These are phyloP conservation scores for Suillus fuscotomentosus DNA, from an alignment of 768 basidiomycete species.

Conservation along the genomic window DNA sequence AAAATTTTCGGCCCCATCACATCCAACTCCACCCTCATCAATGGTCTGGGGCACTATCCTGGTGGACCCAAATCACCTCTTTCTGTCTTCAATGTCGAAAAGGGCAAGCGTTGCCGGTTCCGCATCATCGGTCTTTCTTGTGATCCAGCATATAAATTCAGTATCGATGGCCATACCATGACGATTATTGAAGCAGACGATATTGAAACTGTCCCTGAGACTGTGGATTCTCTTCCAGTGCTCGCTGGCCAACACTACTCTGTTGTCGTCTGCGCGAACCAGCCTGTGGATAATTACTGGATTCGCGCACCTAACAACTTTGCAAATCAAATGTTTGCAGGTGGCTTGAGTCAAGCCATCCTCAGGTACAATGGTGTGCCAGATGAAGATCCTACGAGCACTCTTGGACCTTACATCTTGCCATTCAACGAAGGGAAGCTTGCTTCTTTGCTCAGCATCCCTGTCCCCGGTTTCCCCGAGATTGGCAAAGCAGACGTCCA, in stretches of 20 bases:
- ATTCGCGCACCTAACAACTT: conserved; percentile 31
- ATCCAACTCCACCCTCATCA: conserved; percentile 42
- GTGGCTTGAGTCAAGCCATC: conserved; percentile 37
- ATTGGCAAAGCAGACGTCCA: conserved; percentile 34
- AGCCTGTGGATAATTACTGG: conserved; percentile 42
- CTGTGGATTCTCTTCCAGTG: conserved; percentile 42
- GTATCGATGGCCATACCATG: conserved; percentile 34
- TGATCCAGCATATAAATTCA: conserved; percentile 31
- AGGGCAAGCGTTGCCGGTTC: conserved; percentile 40
- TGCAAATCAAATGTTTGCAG: conserved; percentile 31
- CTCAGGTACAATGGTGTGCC: conserved; percentile 39
- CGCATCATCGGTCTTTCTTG: conserved; percentile 36
- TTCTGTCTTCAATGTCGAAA: conserved; percentile 37
- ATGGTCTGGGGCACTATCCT: conserved; percentile 40
- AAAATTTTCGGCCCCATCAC: conserved; percentile 17
- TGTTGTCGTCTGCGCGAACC: conserved; percentile 37
- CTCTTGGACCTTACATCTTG: conserved; percentile 9
- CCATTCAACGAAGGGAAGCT: conserved; percentile 35
- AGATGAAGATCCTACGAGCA: conserved; percentile 33
- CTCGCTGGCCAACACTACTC: conserved; percentile 45
- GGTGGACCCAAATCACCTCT: conserved; percentile 33
- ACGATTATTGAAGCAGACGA: conserved; percentile 47
- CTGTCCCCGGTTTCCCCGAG: conserved; percentile 32
- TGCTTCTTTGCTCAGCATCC: conserved; percentile 25
- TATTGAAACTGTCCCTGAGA: conserved; percentile 28